Evolutionary conservation across 2,329 filamentous ascomycete species (phyloP).

Genomic region (Ophiostoma sp.): DNA sequence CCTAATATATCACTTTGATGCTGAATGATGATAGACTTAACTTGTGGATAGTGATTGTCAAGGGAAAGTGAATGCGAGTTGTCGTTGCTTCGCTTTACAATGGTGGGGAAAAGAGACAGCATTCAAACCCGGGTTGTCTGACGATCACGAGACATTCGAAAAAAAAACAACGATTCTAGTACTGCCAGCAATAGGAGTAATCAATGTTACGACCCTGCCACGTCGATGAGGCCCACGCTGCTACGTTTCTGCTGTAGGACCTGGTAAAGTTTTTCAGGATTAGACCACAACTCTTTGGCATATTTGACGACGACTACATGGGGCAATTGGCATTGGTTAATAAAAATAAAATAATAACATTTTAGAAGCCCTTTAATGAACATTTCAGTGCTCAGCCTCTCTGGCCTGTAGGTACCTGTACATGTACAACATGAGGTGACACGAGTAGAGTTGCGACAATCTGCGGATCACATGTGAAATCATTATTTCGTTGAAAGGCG

Average conservation of each 20-base stretch:
- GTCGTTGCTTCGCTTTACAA: too few species aligned
- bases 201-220: constrained; percentile 7
- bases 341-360: not conserved
- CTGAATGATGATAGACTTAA: not conserved
- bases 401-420: too few species aligned
- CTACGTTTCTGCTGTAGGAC: not conserved
- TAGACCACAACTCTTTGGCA: not conserved
- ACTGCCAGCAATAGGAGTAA: not conserved
- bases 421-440: not conserved
- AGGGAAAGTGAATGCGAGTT: not conserved
- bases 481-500: constrained; percentile 3
- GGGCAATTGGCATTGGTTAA: not conserved
- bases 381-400: too few species aligned
- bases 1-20: too few species aligned
- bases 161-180: not conserved
- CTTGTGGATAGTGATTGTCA: not conserved
- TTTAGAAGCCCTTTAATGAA: too few species aligned
- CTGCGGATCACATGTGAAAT: constrained; percentile 12
- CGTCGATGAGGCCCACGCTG: not conserved
- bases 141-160: not conserved
- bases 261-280: not conserved
- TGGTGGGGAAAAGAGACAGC: too few species aligned
- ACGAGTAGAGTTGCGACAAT: not conserved
- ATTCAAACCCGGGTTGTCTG: not conserved
- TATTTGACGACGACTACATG: not conserved